Evolutionary conservation across 345 rosid genomes (phyloP).

Genomic region (Microthlaspi erraticum): DNA sequence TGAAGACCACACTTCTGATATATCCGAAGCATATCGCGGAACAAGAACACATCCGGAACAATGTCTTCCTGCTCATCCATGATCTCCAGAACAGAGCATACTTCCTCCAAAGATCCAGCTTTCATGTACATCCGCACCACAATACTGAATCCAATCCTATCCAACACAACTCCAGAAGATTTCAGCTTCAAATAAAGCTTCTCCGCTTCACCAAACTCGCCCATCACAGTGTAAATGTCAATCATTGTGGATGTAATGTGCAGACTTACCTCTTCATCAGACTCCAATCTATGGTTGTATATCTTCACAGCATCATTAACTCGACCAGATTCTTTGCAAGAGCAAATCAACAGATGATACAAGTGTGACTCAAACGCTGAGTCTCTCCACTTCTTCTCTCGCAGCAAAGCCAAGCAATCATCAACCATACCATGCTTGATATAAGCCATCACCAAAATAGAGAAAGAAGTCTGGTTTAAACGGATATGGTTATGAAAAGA

Average conservation of each 20-base stretch:
- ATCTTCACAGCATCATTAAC: constrained; percentile 68
- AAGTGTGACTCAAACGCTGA: constrained; percentile 73
- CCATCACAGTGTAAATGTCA: constrained; percentile 62
- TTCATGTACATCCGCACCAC: constrained; percentile 83
- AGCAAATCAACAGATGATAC: constrained; percentile 85
- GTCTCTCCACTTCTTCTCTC: constrained; percentile 75
- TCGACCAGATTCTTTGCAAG: constrained; percentile 76
- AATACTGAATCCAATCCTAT: constrained; percentile 73
- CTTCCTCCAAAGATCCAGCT: constrained; percentile 74
- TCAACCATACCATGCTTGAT: constrained; percentile 71
- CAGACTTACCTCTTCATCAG: constrained; percentile 58
- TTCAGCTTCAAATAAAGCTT: constrained; percentile 65
- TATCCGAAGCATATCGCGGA: constrained; percentile 82
- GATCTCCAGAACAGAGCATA: constrained; percentile 68
- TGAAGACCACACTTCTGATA: constrained; percentile 70
- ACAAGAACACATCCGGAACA: constrained; percentile 73
- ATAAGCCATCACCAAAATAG: constrained; percentile 81
- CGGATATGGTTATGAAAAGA: constrained; percentile 67
- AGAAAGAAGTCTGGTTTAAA: constrained; percentile 77
- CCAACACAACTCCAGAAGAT: constrained; percentile 66
- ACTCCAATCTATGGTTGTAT: constrained; percentile 53
- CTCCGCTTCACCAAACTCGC: constrained; percentile 65
- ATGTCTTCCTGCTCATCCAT: constrained; percentile 70
- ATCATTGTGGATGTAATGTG: constrained; percentile 84
- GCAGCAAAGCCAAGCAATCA: constrained; percentile 68